Conservation (phyloP, 805 yeast species). For the Candida yuanshanica region DNA sequence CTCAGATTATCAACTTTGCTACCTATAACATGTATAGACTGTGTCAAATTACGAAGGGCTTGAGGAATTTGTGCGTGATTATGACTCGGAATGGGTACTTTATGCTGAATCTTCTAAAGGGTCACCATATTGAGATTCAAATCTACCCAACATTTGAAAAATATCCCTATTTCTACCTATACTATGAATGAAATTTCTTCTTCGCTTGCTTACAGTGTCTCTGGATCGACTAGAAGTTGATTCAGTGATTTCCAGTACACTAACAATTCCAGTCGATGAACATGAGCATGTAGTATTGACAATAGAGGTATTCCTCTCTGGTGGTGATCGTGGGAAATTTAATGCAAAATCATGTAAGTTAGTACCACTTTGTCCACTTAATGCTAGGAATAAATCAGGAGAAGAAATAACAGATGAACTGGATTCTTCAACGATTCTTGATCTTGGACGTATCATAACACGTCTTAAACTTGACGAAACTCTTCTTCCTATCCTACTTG, state of each 20-base stretch:
- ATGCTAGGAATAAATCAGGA: not conserved
- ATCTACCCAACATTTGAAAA: constrained; percentile 12
- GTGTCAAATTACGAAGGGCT: too few species aligned
- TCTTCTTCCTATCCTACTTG: not conserved
- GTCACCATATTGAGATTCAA: constrained; percentile 4
- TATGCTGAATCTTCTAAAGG: not conserved
- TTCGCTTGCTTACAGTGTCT: constrained; percentile 5
- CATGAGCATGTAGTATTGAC: not conserved
- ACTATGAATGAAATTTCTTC: constrained; percentile 5
- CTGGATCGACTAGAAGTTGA: constrained; percentile 4
- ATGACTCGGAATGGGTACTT: too few species aligned
- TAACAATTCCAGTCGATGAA: not conserved
- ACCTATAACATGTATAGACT: too few species aligned
- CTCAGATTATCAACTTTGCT: too few species aligned
- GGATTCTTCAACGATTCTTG: not conserved
- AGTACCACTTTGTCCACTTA: not conserved
- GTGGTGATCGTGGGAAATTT: too few species aligned
- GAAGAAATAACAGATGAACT: not conserved
- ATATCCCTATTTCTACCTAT: constrained; percentile 9
- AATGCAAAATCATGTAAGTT: not conserved
- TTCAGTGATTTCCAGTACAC: not conserved
- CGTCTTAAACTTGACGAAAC: not conserved
- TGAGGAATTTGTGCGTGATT: too few species aligned
- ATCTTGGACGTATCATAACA: not conserved
- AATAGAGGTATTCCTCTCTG: not conserved